Evolutionary conservation across 2,329 filamentous ascomycete species (phyloP), one percentile per base, ranked within the genome.

Genomic region (Endothia cerciana): DNA sequence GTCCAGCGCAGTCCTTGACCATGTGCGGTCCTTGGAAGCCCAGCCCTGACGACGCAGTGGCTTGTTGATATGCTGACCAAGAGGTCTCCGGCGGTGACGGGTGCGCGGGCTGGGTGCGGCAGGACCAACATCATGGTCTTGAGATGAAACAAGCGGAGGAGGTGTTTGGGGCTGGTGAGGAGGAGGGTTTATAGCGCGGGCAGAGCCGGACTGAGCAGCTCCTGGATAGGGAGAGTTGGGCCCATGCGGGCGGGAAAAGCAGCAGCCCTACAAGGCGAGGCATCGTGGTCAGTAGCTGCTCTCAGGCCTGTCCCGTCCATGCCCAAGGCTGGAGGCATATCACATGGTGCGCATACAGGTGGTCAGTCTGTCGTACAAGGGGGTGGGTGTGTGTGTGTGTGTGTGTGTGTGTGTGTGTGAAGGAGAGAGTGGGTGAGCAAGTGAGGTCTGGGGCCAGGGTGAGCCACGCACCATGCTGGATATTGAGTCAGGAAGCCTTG

Each of bases 1-100:
- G 66, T 88, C 86, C 2, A 97, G 81, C 62, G 89, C 81, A 19
- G 78, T 74, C n/a, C 85, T 87, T 0, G 91, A 93, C 91, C 91
- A 96, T 19, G 80, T 77, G 25, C 86, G 86, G 62, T 83, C 82
- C 68, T 83, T 84, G 65, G 89, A 87, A 15, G 80, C 80, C 91
- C 91, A 93, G 63, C 84, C 78, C 71, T 91, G 89, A 0, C 82
- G 83, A 55, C 85, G 85, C 47, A 94, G 80, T 1, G 90, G 89
- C 71, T 86, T 85, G 72, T 92, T 91, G 74, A 91, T 90, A 74
- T 91, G 89, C 72, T 90, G 84, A 57, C 82, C 81, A 6, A 89
- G 80, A 2, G 84, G 81, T 30, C 47, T 74, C 74, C 57, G 79
- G 53, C 75, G 78, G 59, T 74, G 75, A 28, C 75, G 77, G 56